phyloP scores from a whole-genome alignment of 768 basidiomycete genomes.

The Boletus coccyginus region DNA sequence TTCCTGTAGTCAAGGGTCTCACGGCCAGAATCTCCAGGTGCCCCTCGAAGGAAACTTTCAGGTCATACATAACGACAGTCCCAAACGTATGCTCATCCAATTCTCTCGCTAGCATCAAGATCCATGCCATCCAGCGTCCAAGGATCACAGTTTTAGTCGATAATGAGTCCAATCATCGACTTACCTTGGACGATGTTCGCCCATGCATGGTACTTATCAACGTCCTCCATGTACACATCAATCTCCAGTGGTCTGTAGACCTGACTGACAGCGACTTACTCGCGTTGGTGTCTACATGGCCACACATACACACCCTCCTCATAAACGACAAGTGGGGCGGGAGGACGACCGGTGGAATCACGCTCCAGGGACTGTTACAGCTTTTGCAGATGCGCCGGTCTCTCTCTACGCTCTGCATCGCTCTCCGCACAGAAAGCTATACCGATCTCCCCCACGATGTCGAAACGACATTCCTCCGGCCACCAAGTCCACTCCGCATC shows the following conservation, averaged over 20 bases:
- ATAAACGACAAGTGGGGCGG: background rate
- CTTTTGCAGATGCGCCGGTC: background rate
- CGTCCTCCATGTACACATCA: background rate
- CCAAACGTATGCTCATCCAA: background rate
- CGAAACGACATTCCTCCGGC: background rate
- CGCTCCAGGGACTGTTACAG: background rate
- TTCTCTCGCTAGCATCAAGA: background rate
- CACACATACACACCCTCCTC: background rate
- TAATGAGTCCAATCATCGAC: background rate
- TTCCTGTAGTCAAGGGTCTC: background rate
- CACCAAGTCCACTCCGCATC: background rate
- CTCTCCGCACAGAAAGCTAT: background rate
- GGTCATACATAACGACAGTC: background rate
- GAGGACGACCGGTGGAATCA: background rate
- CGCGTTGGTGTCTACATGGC: background rate
- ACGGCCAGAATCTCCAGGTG: background rate
- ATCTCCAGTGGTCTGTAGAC: background rate
- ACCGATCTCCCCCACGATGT: background rate
- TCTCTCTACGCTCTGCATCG: background rate
- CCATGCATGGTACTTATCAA: background rate
- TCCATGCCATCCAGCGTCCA: background rate
- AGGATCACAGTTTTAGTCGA: too few relatives aligned
- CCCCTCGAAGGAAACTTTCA: background rate
- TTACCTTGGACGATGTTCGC: background rate
- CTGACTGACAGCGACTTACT: background rate